Base-by-base conservation (phyloP, 2,329 filamentous ascomycete species). In the Fonsecaea multimorphosa region DNA sequence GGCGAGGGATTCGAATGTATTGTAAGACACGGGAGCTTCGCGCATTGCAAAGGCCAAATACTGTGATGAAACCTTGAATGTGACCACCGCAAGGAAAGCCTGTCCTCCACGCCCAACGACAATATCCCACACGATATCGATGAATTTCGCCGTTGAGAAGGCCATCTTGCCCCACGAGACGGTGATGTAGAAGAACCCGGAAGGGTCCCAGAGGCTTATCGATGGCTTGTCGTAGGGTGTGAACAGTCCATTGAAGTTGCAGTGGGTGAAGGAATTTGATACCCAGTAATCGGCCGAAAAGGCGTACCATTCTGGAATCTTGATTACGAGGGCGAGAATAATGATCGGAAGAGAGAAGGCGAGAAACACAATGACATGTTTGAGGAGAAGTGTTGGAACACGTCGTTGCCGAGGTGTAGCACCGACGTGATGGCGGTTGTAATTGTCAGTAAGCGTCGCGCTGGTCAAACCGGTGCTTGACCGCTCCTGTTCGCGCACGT, bases 81-180 rank as follows among this genome's bases (percentile, higher is more conserved):
- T 72, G 12, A 72, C 65, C 46, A 65, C 73, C 59, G 72, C 76
- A 7, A 76, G 72, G 3, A 77, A 12, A 1, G 75, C 32, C 56
- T 79, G 77, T 2, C 71, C 72, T 5, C 75, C 76, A 3, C 76
- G 68, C 7, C 75, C 77, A 6, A 78, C 59, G 2, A 71, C 40
- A 12, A 77, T 68, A 57, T 78, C 77, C 76, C 76, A 79, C 1
- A 71, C 62, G 6, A 77, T 70, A 57, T 78, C 76, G 29, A 79
- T 74, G 2, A 73, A 69, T 53, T 79, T 78, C 8, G 71, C 77
- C 5, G 73, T 72, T 16, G 73, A 69, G 58, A 79, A 78, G 0
- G 72, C 58, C 63, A 69, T 63, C 29, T 32, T 56, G 11, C 69
- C 69, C 66, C 68, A 70, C 0, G 67, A 55, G 34, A 68, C 60